These are phyloP conservation scores for Magnolia officinalis DNA, from an alignment of 164 flowering plant species.

Conservation along the genomic window DNA sequence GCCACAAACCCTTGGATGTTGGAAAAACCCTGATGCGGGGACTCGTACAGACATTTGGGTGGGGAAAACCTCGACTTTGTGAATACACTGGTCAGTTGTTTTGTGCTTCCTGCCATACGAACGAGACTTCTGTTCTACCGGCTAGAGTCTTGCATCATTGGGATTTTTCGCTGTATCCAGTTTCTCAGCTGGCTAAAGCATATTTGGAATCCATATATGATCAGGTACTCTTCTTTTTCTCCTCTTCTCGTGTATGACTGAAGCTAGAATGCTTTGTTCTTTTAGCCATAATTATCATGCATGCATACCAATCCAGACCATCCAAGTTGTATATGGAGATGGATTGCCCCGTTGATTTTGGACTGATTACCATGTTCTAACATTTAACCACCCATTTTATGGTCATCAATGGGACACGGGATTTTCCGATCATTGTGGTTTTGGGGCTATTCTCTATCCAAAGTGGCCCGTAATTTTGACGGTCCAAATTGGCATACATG, in stretches of 20 bases:
- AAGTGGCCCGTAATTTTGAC: neutral
- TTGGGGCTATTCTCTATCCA: neutral
- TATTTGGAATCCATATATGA: constrained; percentile 84
- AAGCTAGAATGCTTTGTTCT: neutral
- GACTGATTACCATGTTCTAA: neutral
- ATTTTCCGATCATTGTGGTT: neutral
- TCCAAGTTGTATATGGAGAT: neutral
- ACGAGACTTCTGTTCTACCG: constrained; percentile 86
- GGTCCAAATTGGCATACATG: neutral
- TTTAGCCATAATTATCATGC: neutral
- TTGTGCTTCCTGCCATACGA: constrained; percentile 86
- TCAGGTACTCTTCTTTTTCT: constrained; percentile 47
- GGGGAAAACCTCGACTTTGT: constrained; percentile 95
- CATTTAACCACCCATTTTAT: no score
- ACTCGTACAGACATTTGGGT: constrained; percentile 69
- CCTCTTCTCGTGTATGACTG: neutral
- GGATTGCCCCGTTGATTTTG: neutral
- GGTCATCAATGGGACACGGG: no score
- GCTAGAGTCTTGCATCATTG: constrained; percentile 88
- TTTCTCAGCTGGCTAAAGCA: constrained; percentile 90
- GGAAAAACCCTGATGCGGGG: constrained; percentile 57
- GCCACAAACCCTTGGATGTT: constrained; percentile 68
- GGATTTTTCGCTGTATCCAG: constrained; percentile 82
- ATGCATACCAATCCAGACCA: neutral
- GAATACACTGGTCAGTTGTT: constrained; percentile 90